Evolutionary conservation across 352 stramenopile genomes (phyloP).

Genomic region (Phytophthora podocarpi): DNA sequence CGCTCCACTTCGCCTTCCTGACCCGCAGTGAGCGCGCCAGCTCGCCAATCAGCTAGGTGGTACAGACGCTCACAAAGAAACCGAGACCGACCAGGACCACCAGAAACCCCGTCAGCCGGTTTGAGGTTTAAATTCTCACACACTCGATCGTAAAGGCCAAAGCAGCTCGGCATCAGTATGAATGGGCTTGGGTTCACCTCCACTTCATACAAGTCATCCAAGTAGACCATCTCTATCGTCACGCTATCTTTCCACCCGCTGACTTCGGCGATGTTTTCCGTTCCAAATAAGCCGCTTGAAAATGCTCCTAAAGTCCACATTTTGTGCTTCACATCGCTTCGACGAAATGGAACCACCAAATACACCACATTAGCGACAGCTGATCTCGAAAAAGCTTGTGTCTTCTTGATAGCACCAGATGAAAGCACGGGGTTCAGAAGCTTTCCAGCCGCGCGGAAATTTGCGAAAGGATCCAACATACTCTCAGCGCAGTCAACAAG

Average conservation of each 20-base stretch:
- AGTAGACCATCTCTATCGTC: constrained; percentile 69
- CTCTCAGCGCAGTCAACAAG: constrained; percentile 61
- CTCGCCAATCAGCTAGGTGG: constrained; percentile 51
- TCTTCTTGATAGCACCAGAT: constrained; percentile 55
- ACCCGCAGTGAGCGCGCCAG: neutral
- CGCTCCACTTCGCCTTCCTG: constrained; percentile 14
- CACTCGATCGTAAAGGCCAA: constrained; percentile 75
- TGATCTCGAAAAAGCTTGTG: constrained; percentile 66
- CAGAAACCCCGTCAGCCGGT: constrained; percentile 26
- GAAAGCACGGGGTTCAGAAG: constrained; percentile 57
- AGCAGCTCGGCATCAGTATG: constrained; percentile 58
- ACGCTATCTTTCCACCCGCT: constrained; percentile 56
- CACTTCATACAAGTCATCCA: constrained; percentile 77
- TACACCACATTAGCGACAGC: constrained; percentile 73
- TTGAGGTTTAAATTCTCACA: constrained; percentile 64
- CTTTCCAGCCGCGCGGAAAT: constrained; percentile 66
- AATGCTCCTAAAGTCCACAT: constrained; percentile 75
- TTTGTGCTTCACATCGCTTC: constrained; percentile 74
- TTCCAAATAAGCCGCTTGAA: constrained; percentile 58
- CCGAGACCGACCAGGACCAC: constrained; percentile 24
- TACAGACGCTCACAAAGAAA: constrained; percentile 73
- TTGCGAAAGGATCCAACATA: constrained; percentile 62
- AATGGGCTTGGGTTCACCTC: constrained; percentile 66
- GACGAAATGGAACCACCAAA: constrained; percentile 67
- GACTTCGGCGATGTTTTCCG: constrained; percentile 24